Evolutionary conservation across 108 stramenopile species (phyloP).

Genomic region (Thalassiosira profunda): DNA sequence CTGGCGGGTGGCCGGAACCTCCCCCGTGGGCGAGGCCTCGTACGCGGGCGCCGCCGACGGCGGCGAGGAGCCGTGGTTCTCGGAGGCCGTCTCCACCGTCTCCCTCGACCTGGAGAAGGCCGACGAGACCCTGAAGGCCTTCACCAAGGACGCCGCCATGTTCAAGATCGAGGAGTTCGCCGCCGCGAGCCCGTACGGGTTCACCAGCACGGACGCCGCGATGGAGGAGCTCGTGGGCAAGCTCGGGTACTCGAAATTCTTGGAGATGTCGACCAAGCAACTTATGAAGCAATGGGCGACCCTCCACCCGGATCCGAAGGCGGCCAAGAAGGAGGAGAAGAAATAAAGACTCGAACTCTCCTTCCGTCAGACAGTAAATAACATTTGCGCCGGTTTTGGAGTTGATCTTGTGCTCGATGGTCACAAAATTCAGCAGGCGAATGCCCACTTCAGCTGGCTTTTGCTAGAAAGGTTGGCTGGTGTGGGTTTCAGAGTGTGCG

Average conservation of each 20-base stretch:
- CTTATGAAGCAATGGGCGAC: conserved; percentile 81
- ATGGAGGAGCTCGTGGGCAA: conserved; percentile 79
- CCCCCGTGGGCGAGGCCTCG: conserved; percentile 83
- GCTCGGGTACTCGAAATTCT: conserved; percentile 87
- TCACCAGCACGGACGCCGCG: conserved; percentile 59
- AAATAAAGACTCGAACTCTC: conserved; percentile 41
- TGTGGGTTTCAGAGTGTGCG: neutral
- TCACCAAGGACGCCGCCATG: conserved; percentile 91
- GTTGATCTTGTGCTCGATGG: conserved; percentile 1
- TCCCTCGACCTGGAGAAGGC: conserved; percentile 88
- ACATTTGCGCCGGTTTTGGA: neutral
- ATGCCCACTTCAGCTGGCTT: no score
- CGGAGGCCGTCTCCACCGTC: conserved; percentile 93
- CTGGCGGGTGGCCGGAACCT: conserved; percentile 92
- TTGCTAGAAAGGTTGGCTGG: no score
- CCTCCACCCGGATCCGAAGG: conserved; percentile 59
- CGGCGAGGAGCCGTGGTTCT: conserved; percentile 94
- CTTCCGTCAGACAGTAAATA: neutral
- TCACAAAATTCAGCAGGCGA: neutral
- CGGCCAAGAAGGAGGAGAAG: conserved; percentile 36
- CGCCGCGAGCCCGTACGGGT: conserved; percentile 60
- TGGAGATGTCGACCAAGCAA: conserved; percentile 78
- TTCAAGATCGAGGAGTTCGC: conserved; percentile 91
- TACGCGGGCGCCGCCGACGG: conserved; percentile 87
- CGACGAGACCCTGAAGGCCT: conserved; percentile 88